Conservation (phyloP, 495 filamentous ascomycete species). For the Emericellopsis terricola region DNA sequence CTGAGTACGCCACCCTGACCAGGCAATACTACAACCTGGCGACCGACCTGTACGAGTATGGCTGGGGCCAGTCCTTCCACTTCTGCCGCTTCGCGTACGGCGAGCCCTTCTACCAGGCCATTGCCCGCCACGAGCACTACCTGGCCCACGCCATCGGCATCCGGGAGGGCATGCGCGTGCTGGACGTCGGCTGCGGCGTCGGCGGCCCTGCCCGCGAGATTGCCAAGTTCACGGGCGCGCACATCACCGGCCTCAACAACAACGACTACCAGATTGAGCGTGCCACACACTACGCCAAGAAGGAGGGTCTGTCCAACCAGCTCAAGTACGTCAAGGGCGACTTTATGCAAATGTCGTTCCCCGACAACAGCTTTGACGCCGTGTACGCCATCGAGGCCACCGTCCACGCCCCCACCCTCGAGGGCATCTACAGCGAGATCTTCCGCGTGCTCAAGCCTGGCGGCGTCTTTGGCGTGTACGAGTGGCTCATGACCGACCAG, state of each 20-base stretch:
- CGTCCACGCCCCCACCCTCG: conserved; percentile 86
- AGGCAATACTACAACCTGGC: conserved; percentile 99
- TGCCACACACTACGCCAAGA: conserved; percentile 66
- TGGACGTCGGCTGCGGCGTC: conserved; percentile 96
- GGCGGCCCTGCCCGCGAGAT: conserved; percentile 97
- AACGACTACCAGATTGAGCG: conserved; percentile 99
- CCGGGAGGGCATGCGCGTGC: conserved; percentile 68
- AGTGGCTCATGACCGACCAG: conserved; percentile 96
- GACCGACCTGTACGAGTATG: conserved; percentile 94
- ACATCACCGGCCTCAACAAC: conserved; percentile 92
- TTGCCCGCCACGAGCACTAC: conserved; percentile 97
- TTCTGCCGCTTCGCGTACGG: conserved; percentile 90
- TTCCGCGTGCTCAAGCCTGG: conserved; percentile 92
- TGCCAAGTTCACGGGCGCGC: conserved; percentile 79
- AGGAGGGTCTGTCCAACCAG: conserved; percentile 67
- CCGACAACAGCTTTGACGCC: conserved; percentile 77
- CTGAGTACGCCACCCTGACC: conserved; percentile 88
- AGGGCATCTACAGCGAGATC: conserved; percentile 87
- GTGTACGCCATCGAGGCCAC: conserved; percentile 98
- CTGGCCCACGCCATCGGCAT: conserved; percentile 82
- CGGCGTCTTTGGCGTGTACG: conserved; percentile 92
- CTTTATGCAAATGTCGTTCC: conserved; percentile 99
- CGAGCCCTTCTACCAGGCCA: conserved; percentile 81
- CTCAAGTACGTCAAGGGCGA: conserved; percentile 87
- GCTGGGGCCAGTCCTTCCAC: conserved; percentile 90